phyloP scores from a whole-genome alignment of 331 rosid genomes.

The Malus hybrid region DNA sequence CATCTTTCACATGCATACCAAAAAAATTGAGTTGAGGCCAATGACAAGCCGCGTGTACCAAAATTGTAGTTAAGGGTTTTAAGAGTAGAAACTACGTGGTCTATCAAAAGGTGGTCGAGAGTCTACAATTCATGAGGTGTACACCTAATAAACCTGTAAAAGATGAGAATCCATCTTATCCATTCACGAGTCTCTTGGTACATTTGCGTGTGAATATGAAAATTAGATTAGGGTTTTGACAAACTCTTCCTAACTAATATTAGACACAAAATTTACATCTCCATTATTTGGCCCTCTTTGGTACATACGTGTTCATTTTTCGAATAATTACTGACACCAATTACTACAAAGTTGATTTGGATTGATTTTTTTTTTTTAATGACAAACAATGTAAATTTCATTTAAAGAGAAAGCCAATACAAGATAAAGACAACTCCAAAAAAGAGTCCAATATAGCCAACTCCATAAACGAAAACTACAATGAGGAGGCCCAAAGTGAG shows the following conservation, averaged over 20 bases:
- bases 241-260: background rate
- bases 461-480: too few relatives aligned
- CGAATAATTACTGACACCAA: too few relatives aligned
- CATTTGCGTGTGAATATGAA: background rate
- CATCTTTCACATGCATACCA: too few relatives aligned
- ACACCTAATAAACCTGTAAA: background rate
- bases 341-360: too few relatives aligned
- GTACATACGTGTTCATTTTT: too few relatives aligned
- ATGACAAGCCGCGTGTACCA: background rate
- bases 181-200: background rate
- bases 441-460: too few relatives aligned
- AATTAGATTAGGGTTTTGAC: background rate
- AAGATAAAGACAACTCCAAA: too few relatives aligned
- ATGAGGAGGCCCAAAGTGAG: too few relatives aligned
- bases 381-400: too few relatives aligned
- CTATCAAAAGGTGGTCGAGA: background rate
- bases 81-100: background rate
- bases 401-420: too few relatives aligned
- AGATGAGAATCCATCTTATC: background rate
- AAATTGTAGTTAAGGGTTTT: background rate
- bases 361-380: too few relatives aligned
- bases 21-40: background rate
- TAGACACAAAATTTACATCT: background rate
- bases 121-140: background rate
- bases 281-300: too few relatives aligned